Percentiles rank a stretch among this genome's conserved stretches.
These are phyloP conservation scores for Albizia julibrissin DNA, from an alignment of 306 rosid genomes.

Conservation along the genomic window DNA sequence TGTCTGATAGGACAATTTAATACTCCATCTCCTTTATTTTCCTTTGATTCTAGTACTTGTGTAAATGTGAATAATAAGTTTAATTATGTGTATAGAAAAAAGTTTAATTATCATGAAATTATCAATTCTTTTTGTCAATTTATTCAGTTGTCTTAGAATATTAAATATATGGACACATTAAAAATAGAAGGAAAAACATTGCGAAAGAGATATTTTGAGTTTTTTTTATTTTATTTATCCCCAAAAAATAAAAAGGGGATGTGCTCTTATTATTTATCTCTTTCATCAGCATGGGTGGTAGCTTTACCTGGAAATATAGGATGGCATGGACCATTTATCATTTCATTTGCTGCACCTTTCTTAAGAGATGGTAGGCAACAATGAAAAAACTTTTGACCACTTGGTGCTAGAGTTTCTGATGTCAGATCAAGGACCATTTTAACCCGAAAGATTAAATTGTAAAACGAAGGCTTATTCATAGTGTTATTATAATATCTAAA, in stretches of 20 bases:
- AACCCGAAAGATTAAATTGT: neutral
- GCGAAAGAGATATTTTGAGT: neutral
- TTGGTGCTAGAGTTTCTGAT: neutral
- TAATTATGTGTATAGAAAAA: neutral
- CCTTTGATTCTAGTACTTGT: neutral
- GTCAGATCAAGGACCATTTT: neutral
- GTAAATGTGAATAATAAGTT: neutral
- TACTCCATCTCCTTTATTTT: neutral
- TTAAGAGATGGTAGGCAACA: neutral
- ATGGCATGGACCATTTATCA: neutral
- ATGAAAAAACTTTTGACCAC: neutral
- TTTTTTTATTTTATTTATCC: neutral
- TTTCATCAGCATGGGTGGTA: neutral
- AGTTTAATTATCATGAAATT: neutral
- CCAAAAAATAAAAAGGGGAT: neutral
- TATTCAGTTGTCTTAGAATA: neutral
- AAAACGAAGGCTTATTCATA: neutral
- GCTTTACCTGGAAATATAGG: neutral
- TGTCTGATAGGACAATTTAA: neutral
- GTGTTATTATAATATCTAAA: neutral
- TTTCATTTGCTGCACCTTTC: neutral
- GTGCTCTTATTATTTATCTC: neutral
- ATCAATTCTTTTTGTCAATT: neutral
- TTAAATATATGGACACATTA: neutral
- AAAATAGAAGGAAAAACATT: too few species aligned